These are phyloP conservation scores for Geotrichum citri-aurantii DNA, from an alignment of 1,139 yeast species.

Conservation along the genomic window DNA sequence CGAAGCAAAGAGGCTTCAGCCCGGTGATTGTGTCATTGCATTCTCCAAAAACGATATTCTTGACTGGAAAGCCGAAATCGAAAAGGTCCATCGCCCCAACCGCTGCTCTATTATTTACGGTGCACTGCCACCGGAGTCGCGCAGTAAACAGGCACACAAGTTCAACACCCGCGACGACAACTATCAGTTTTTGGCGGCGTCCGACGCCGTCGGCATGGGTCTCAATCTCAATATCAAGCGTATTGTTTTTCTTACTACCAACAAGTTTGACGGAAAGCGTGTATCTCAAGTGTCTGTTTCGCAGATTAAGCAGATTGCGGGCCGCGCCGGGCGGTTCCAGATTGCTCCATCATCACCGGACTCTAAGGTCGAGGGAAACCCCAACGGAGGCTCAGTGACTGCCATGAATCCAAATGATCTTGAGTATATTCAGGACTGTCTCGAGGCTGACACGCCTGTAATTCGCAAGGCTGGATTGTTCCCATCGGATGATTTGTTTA, in stretches of 20 bases:
- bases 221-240: constrained; percentile 77
- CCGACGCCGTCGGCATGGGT: constrained; percentile 99
- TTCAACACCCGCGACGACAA: constrained; percentile 63
- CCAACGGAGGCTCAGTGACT: constrained; percentile 29
- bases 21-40: constrained; percentile 87
- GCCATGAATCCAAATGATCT: constrained; percentile 30
- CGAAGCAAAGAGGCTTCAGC: constrained; percentile 36
- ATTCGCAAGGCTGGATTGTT: constrained; percentile 29
- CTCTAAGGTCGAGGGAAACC: constrained; percentile 16
- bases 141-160: constrained; percentile 73
- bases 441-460: constrained; percentile 27
- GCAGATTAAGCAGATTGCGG: constrained; percentile 86
- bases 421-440: constrained; percentile 30
- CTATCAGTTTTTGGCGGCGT: constrained; percentile 78
- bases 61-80: constrained; percentile 27
- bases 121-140: constrained; percentile 90
- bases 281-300: constrained; percentile 42
- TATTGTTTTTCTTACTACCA: constrained; percentile 61
- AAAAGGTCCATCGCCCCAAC: constrained; percentile 37
- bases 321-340: constrained; percentile 83
- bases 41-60: constrained; percentile 56
- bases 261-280: constrained; percentile 63
- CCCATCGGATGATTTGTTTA: constrained; percentile 30
- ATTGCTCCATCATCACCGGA: constrained; percentile 25
- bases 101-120: constrained; percentile 94